Evolutionary conservation across 768 basidiomycete genomes (phyloP).

Genomic region (Candolleomyces eurysporus): DNA sequence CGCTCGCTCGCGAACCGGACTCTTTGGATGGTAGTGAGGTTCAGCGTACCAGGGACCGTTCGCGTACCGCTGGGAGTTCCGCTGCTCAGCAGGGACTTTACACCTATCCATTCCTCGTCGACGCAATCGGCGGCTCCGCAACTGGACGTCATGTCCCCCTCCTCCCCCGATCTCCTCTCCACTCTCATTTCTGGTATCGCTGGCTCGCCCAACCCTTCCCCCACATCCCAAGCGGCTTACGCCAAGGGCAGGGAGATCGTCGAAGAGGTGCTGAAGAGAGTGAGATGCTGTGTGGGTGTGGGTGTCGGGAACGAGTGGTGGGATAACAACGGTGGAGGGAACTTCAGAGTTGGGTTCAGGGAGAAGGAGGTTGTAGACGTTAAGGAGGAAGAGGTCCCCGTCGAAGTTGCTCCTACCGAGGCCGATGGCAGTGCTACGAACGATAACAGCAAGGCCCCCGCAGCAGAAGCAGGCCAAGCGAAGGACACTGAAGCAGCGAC

Average conservation of each 20-base stretch:
- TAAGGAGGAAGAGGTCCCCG: neutral
- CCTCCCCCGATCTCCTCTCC: neutral
- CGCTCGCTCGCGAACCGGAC: slow-evolving; percentile 43
- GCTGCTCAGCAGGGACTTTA: neutral
- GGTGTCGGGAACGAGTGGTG: slow-evolving; percentile 63
- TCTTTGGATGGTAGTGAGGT: slow-evolving; percentile 63
- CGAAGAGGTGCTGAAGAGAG: neutral
- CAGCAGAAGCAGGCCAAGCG: too few species aligned
- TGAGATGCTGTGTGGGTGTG: neutral
- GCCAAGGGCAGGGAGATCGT: neutral
- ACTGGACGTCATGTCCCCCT: neutral
- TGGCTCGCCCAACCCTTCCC: neutral
- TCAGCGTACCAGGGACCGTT: slow-evolving; percentile 19
- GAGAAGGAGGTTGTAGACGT: neutral
- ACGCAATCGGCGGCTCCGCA: neutral
- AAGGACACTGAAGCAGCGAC: too few species aligned
- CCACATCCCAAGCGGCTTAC: neutral
- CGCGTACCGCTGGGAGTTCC: slow-evolving; percentile 1
- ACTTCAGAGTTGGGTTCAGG: slow-evolving; percentile 75
- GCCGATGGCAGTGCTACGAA: too few species aligned
- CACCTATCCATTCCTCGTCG: neutral
- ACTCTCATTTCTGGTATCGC: neutral
- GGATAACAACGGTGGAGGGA: slow-evolving; percentile 83
- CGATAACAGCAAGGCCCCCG: too few species aligned
- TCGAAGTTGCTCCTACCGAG: too few species aligned